phyloP scores from a whole-genome alignment of 2,329 filamentous ascomycete species.

The Nemania abortiva region DNA sequence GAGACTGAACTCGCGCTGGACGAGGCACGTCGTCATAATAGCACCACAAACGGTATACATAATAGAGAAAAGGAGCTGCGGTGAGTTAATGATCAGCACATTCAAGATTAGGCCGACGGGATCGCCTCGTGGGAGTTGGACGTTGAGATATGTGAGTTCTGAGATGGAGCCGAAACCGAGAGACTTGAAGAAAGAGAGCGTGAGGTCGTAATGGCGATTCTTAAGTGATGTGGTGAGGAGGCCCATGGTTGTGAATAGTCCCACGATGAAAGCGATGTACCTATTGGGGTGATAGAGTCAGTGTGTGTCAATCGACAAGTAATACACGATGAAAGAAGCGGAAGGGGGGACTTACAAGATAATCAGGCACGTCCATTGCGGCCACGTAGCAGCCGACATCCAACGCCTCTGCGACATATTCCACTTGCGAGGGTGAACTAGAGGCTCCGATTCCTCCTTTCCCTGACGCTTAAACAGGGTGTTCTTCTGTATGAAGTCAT shows the following conservation, averaged over 20 bases:
- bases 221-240: slow-evolving; percentile 34
- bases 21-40: slow-evolving; percentile 60
- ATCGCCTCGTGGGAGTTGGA: slow-evolving; percentile 45
- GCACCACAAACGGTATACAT: slow-evolving; percentile 60
- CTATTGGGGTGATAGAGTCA: slow-evolving; percentile 25
- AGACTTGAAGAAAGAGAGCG: slow-evolving; percentile 43
- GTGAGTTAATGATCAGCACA: slow-evolving; percentile 59
- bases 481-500: slow-evolving; percentile 34
- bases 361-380: slow-evolving; percentile 29
- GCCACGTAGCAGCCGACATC: slow-evolving; percentile 32
- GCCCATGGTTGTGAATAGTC: slow-evolving; percentile 32
- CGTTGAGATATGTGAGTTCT: slow-evolving; percentile 47
- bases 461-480: neutral
- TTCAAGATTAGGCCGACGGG: slow-evolving; percentile 50
- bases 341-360: slow-evolving; percentile 24
- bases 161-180: slow-evolving; percentile 50
- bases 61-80: slow-evolving; percentile 61
- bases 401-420: slow-evolving; percentile 30
- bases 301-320: neutral
- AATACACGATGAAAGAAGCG: neutral
- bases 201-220: slow-evolving; percentile 36
- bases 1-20: slow-evolving; percentile 60
- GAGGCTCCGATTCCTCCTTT: neutral
- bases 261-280: slow-evolving; percentile 32
- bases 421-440: slow-evolving; percentile 27